A percentile compares a stretch with the other conserved stretches of the same genome.
Evolutionary conservation across 2,329 filamentous ascomycete species (phyloP).

Genomic region (Didymella exigua): DNA sequence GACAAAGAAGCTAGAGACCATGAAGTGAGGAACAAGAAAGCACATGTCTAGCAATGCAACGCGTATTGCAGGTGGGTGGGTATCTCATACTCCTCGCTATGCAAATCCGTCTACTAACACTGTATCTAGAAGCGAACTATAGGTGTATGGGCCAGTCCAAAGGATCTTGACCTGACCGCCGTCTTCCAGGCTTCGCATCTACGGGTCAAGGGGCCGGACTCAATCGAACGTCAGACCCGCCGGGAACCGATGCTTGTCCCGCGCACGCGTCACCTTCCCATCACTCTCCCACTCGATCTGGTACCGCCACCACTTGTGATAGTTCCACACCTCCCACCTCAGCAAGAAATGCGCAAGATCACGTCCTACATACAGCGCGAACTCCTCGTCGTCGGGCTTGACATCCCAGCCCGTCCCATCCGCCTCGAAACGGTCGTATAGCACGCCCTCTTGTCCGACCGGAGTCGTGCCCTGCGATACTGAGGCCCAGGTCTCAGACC

Average conservation of each 20-base stretch:
- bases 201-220: background rate
- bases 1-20: background rate
- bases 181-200: background rate
- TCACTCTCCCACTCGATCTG: conserved; percentile 18
- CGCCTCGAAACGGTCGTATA: conserved; percentile 16
- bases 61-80: background rate
- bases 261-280: conserved; percentile 16
- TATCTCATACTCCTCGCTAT: background rate
- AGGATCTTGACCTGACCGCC: background rate
- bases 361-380: conserved; percentile 16
- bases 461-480: conserved; percentile 11
- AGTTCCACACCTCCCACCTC: conserved; percentile 18
- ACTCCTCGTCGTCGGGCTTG: conserved; percentile 13
- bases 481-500: conserved; percentile 21
- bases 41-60: background rate
- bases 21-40: background rate
- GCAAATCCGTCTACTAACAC: background rate
- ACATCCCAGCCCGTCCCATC: background rate
- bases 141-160: background rate
- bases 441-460: conserved; percentile 8
- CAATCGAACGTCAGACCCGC: conserved; percentile 8
- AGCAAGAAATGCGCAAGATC: conserved; percentile 14
- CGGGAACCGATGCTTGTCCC: conserved; percentile 9
- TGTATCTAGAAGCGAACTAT: background rate
- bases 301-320: conserved; percentile 14